Base-by-base conservation (phyloP, 2,329 filamentous ascomycete species). In the Graphilbum fragrans region DNA sequence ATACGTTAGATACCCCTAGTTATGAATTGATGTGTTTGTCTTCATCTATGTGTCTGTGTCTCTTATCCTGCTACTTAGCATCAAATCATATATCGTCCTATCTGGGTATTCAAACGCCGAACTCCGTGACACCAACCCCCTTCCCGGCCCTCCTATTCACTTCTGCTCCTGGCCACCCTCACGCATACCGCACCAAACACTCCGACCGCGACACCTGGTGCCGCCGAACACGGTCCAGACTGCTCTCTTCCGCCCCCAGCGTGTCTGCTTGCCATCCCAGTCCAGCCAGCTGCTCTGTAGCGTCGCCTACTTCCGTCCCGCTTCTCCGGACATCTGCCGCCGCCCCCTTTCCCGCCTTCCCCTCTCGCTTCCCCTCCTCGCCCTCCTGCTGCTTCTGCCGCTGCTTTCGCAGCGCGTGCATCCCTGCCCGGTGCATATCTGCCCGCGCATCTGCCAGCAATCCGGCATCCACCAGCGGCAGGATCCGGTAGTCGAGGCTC, bases 401-500 rank as follows among this genome's bases (percentile, higher is more conserved):
- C 35, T 14, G n/a, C 41, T 39, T 32, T 41, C 36, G 42, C 22
- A 45, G 37, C 4, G 49, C 49, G 37, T 56, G 50, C 37, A 39
- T 41, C 22, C 52, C 73, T 7, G 76, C 77, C 37, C 77, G 68
- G 54, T 74, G 69, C 73, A 82, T 82, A 52, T 80, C 76, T 42
- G 70, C 67, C 54, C 77, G 63, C 11, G 76, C 76, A 47, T 77
- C 71, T 31, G 66, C 62, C 46, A 82, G 68, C 46, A 74, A 66
- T 29, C 66, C 65, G 2, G 69, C 65, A 38, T 74, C 64, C 56
- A 67, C 76, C 10, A 82, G 62, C 7, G 74, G 74, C 56, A 80
- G 58, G 52, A 82, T 72, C 42, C 75, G 67, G 57, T 79, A 82
- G 47, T 68, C 65, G 37, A 82, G 63, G 54, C 69, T 75, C 60